A percentile compares a stretch with the other conserved stretches of the same genome.
phyloP scores from a whole-genome alignment of 306 rosid species.

The Glycine latifolia region DNA sequence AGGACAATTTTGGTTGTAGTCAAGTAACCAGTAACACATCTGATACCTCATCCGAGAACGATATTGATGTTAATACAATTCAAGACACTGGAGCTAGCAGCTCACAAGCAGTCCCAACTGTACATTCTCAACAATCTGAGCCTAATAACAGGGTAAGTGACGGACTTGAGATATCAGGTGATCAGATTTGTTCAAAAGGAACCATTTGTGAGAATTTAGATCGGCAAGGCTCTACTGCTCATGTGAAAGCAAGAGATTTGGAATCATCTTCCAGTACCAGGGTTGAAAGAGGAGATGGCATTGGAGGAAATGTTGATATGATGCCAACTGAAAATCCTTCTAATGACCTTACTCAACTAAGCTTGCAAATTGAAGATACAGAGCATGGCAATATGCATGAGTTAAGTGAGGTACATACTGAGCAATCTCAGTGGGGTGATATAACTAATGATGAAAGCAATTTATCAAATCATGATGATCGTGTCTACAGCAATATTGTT shows the following conservation, averaged over 20 bases:
- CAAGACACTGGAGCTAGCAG: conserved; percentile 58
- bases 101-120: conserved; percentile 54
- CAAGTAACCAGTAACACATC: conserved; percentile 63
- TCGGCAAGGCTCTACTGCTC: conserved; percentile 48
- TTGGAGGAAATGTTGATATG: conserved; percentile 51
- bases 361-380: conserved; percentile 51
- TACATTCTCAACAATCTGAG: conserved; percentile 54
- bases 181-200: conserved; percentile 52
- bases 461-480: conserved; percentile 44
- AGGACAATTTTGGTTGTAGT: conserved; percentile 63
- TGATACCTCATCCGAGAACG: conserved; percentile 59
- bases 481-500: conserved; percentile 47
- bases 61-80: conserved; percentile 50
- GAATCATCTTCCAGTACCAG: conserved; percentile 46
- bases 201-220: conserved; percentile 47
- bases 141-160: conserved; percentile 52
- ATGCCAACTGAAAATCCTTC: conserved; percentile 48
- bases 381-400: conserved; percentile 53
- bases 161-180: conserved; percentile 50
- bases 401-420: conserved; percentile 46
- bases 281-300: conserved; percentile 50
- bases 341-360: conserved; percentile 46
- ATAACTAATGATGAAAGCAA: conserved; percentile 47
- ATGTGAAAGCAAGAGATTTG: conserved; percentile 48
- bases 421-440: conserved; percentile 58